Evolutionary conservation across 1,284 basidiomycete species (phyloP), one percentile per base, ranked within the genome.

Genomic region (Coriolopsis trogii): DNA sequence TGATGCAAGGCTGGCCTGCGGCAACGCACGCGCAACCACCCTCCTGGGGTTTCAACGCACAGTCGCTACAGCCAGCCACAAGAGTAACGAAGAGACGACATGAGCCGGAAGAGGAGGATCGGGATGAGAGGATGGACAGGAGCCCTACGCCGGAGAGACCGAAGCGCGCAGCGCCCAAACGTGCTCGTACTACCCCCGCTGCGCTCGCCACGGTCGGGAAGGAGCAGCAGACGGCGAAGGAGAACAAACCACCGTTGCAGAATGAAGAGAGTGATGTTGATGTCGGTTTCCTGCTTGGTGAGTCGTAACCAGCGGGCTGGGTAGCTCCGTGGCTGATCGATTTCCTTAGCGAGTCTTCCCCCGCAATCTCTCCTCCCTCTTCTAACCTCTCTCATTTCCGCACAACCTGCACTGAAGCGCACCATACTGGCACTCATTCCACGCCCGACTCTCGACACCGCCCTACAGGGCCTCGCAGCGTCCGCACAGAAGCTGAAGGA

Each of bases 61-160:
- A 49, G 30, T 61, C 51, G 41, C 49, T 51, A 25, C 66, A 66
- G 61, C 70, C 63, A 65, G 72, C 51, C 68, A 65, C 63, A 20
- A 77, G 82, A 37, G 59, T 68, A 9, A 76, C 79, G 63, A 91
- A 91, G 66, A 73, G 89, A 49, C 74, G 85, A 45, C 74, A 78
- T 55, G 89, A 90, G 46, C 66, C 70, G 2, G 84, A 87, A 28
- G 85, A 78, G 18, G 72, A 60, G 18, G 68, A 67, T 34, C 69
- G 77, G 46, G 87, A 90, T 60, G 79, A 85, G 53, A 77, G 82
- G 16, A 91, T 91, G 89, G 88, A 91, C 66, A 78, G 87, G 57
- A 90, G 88, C 60, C 88, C 89, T 9, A 89, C 88, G 7, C 89
- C 88, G 18, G 88, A 91, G 68, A 78, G 86, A 40, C 80, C 79